Evolutionary conservation across 1,284 basidiomycete species (phyloP).

Genomic region (Pterulicium gracile): DNA sequence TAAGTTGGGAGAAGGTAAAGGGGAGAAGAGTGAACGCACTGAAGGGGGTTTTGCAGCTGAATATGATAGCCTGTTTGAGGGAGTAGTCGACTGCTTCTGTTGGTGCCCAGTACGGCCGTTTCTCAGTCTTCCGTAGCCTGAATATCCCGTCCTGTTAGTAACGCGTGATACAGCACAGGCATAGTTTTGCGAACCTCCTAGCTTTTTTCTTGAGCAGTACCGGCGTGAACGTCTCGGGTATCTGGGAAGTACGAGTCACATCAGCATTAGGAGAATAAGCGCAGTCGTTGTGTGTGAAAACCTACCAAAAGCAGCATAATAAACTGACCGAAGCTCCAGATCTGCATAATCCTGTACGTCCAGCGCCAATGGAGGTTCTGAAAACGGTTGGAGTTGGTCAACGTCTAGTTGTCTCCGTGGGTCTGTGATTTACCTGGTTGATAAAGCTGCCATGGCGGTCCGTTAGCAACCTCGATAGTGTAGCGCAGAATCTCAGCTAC

Average conservation of each 20-base stretch:
- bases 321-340: conserved; percentile 45
- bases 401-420: background rate
- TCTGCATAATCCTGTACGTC: conserved; percentile 63
- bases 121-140: conserved; percentile 49
- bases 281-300: too few species aligned
- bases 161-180: too few species aligned
- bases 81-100: conserved; percentile 35
- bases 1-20: background rate
- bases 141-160: background rate
- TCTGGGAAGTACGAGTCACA: conserved; percentile 23
- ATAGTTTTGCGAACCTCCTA: conserved; percentile 18
- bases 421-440: conserved; percentile 26
- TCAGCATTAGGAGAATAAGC: too few species aligned
- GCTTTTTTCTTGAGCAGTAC: conserved; percentile 53
- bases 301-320: conserved; percentile 39
- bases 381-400: background rate
- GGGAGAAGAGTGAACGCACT: conserved; percentile 24
- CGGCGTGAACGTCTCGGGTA: conserved; percentile 72
- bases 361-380: conserved; percentile 64
- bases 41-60: conserved; percentile 41
- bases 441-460: conserved; percentile 23
- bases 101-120: conserved; percentile 44
- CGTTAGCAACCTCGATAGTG: conserved; percentile 11
- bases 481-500: conserved; percentile 10
- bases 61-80: conserved; percentile 25